Conservation (phyloP, 2,329 filamentous ascomycete species). For the Dactylellina sp. region DNA sequence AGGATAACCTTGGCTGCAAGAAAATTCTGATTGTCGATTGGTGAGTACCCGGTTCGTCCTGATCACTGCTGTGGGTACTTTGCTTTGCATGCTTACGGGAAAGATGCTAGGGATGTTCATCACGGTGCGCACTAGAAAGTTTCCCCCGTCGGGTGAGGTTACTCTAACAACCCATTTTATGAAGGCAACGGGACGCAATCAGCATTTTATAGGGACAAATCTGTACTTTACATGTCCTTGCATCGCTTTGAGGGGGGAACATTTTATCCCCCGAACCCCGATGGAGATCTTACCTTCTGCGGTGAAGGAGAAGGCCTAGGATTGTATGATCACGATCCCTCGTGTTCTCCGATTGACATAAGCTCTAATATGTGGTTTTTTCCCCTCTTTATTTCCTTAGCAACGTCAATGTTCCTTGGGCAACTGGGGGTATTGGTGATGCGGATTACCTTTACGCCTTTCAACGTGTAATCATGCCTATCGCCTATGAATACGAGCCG, state of each 20-base stretch:
- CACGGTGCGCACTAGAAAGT: constrained; percentile 67
- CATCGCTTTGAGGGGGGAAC: constrained; percentile 85
- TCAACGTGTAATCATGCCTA: constrained; percentile 95
- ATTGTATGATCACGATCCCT: constrained; percentile 64
- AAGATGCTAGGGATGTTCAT: constrained; percentile 76
- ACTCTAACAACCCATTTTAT: neutral
- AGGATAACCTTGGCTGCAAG: constrained; percentile 83
- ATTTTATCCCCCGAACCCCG: constrained; percentile 80
- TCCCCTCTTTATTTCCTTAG: constrained; percentile 59
- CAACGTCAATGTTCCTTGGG: constrained; percentile 79
- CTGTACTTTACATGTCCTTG: constrained; percentile 93
- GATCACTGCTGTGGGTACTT: too few species aligned
- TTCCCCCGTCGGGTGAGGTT: constrained; percentile 23
- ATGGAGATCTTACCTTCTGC: constrained; percentile 72
- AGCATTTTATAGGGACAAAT: constrained; percentile 93
- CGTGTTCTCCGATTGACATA: neutral
- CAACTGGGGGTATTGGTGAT: constrained; percentile 82
- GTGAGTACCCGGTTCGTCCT: constrained; percentile 67
- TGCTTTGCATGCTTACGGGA: too few species aligned
- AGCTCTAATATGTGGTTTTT: constrained; percentile 35
- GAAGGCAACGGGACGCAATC: constrained; percentile 92
- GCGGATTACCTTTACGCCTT: constrained; percentile 97
- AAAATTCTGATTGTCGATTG: constrained; percentile 95
- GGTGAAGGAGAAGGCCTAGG: constrained; percentile 71
- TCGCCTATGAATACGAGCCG: constrained; percentile 90